Evolutionary conservation across 805 yeast genomes (phyloP).

Genomic region (Yamadazyma ubonensis): DNA sequence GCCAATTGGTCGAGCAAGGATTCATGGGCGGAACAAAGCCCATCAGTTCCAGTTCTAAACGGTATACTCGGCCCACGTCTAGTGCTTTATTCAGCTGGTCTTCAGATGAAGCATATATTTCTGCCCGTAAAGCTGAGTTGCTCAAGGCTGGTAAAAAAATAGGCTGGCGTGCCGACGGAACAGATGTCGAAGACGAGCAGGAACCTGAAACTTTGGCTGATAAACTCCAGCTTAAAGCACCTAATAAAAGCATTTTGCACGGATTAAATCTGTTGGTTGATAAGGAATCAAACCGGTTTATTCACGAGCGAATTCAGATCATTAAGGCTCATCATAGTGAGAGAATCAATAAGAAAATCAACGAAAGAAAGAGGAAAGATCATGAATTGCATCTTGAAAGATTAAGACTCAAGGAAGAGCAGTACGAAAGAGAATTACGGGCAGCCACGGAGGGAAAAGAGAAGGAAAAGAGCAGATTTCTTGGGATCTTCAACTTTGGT

Average conservation of each 20-base stretch:
- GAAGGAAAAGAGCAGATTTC: conserved; percentile 15
- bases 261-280: conserved; percentile 32
- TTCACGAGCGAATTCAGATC: conserved; percentile 37
- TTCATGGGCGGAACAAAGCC: conserved; percentile 11
- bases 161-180: neutral
- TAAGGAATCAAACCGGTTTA: conserved; percentile 35
- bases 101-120: conserved; percentile 39
- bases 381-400: conserved; percentile 38
- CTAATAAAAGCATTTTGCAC: conserved; percentile 22
- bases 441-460: conserved; percentile 26
- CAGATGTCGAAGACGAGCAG: neutral
- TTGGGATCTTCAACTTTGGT: conserved; percentile 14
- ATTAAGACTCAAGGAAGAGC: conserved; percentile 37
- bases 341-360: conserved; percentile 35
- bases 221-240: conserved; percentile 14
- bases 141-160: conserved; percentile 1
- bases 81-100: conserved; percentile 45
- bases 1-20: conserved; percentile 8
- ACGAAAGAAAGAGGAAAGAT: conserved; percentile 39
- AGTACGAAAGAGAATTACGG: conserved; percentile 32
- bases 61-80: conserved; percentile 19
- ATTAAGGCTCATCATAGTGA: conserved; percentile 39
- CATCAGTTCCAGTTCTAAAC: neutral
- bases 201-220: conserved; percentile 1
- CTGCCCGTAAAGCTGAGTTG: conserved; percentile 29